Evolutionary conservation across 2,329 filamentous ascomycete genomes (phyloP).

Genomic region (Cryphonectria naterciae): DNA sequence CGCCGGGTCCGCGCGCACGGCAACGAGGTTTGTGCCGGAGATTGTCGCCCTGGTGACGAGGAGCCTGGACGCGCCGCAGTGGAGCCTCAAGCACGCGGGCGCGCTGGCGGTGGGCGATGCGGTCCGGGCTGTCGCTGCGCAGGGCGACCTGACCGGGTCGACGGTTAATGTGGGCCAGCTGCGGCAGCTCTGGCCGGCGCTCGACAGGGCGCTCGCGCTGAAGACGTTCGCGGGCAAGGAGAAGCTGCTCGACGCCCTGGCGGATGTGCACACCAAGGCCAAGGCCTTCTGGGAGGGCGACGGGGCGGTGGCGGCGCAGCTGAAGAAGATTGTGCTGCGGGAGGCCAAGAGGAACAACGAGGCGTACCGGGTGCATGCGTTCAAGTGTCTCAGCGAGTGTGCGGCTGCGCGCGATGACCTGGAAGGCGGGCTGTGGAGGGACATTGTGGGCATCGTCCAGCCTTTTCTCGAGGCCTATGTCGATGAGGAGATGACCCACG

Average conservation of each 20-base stretch:
- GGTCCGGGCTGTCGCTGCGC: constrained; percentile 66
- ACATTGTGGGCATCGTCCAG: constrained; percentile 66
- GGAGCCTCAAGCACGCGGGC: constrained; percentile 88
- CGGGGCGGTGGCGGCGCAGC: constrained; percentile 58
- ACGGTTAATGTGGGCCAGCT: constrained; percentile 65
- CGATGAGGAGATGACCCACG: constrained; percentile 58
- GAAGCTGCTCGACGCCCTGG: constrained; percentile 77
- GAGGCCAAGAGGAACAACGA: constrained; percentile 93
- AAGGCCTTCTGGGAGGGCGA: constrained; percentile 61
- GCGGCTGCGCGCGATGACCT: constrained; percentile 69
- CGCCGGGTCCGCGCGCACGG: constrained; percentile 80
- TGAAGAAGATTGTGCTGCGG: constrained; percentile 79
- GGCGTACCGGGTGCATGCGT: constrained; percentile 77
- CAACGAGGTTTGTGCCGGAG: constrained; percentile 82
- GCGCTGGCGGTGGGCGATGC: constrained; percentile 80
- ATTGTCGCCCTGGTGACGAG: constrained; percentile 71
- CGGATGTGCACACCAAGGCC: constrained; percentile 72
- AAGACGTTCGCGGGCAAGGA: constrained; percentile 97
- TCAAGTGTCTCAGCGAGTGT: constrained; percentile 73
- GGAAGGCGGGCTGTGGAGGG: constrained; percentile 62
- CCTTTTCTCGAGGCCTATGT: constrained; percentile 63
- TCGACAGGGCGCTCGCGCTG: constrained; percentile 79
- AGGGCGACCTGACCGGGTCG: constrained; percentile 55
- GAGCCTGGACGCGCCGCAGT: constrained; percentile 78
- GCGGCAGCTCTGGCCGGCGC: constrained; percentile 74